These are phyloP conservation scores for Dictyostelium citrinum DNA, from an alignment of 78 protist genomes.

Conservation along the genomic window DNA sequence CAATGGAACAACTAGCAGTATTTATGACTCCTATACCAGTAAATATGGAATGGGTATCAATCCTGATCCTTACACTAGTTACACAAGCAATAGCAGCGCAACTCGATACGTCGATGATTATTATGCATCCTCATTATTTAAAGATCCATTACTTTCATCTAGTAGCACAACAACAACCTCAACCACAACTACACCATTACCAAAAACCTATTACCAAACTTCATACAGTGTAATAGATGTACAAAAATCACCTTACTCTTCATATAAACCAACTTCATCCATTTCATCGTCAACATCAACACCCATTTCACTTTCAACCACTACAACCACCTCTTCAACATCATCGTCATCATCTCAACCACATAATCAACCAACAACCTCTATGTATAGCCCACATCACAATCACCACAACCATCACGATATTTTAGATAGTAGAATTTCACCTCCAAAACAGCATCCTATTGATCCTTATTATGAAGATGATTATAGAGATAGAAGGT, in stretches of 20 bases:
- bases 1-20: neutral
- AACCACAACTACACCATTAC: neutral
- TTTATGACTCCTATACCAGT: neutral
- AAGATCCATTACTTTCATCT: neutral
- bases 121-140: neutral
- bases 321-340: neutral
- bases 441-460: conserved; percentile 18
- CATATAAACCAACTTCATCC: neutral
- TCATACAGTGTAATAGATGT: neutral
- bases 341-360: neutral
- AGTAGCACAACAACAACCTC: neutral
- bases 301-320: neutral
- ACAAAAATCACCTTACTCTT: neutral
- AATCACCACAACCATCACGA: neutral
- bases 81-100: neutral
- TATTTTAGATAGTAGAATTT: neutral
- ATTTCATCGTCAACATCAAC: neutral
- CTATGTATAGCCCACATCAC: neutral
- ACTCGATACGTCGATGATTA: neutral
- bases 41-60: neutral
- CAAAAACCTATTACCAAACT: conserved; percentile 9
- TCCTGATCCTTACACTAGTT: neutral
- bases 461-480: neutral
- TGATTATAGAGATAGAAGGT: neutral
- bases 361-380: neutral